phyloP scores from a whole-genome alignment of 2,329 filamentous ascomycete species.

The Pseudogymnoascus sp. region DNA sequence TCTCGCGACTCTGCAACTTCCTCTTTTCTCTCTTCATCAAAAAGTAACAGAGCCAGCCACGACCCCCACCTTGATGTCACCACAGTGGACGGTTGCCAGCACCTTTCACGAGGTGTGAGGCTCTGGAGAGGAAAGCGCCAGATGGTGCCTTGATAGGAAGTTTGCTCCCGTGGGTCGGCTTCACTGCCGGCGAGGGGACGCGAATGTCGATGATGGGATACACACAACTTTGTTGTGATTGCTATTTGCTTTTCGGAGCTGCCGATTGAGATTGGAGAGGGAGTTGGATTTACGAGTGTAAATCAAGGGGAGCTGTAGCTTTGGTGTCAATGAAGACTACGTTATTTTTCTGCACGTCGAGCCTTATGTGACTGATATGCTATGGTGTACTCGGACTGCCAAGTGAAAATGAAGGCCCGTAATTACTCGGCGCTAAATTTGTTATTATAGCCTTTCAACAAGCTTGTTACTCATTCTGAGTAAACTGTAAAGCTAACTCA shows the following conservation, averaged over 20 bases:
- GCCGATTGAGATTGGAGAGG: neutral
- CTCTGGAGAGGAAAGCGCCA: conserved; percentile 56
- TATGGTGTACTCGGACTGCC: neutral
- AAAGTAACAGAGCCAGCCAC: conserved; percentile 63
- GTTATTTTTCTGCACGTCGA: neutral
- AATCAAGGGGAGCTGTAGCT: neutral
- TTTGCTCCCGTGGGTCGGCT: conserved; percentile 64
- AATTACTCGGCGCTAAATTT: neutral
- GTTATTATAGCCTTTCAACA: neutral
- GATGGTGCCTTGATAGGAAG: conserved; percentile 59
- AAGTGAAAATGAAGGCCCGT: neutral
- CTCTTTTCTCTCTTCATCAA: conserved; percentile 47
- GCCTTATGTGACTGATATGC: neutral
- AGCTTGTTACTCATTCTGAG: neutral
- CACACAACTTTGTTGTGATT: conserved; percentile 29
- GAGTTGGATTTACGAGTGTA: neutral
- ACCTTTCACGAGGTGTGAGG: conserved; percentile 47
- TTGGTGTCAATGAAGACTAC: neutral
- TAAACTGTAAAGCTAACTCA: neutral
- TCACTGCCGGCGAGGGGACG: conserved; percentile 63
- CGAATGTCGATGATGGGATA: conserved; percentile 69
- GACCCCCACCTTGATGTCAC: conserved; percentile 53
- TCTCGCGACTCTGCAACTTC: conserved; percentile 8
- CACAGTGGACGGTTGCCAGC: conserved; percentile 66
- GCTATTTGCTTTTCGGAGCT: neutral